These are phyloP conservation scores for Tuber magnatum DNA, from an alignment of 495 filamentous ascomycete genomes.

Conservation along the genomic window DNA sequence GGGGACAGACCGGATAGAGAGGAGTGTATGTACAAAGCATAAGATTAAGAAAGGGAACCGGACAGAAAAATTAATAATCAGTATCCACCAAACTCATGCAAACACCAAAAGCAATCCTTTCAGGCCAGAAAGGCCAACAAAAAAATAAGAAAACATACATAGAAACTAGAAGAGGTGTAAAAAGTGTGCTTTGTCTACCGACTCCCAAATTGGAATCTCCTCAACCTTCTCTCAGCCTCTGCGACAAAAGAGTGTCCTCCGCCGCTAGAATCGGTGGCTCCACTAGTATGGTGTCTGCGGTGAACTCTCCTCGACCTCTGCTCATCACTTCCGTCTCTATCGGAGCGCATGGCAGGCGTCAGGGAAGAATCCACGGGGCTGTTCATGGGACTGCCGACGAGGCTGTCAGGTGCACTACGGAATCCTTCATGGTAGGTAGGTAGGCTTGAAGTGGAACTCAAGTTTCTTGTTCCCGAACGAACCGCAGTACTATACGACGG, in stretches of 20 bases:
- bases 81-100: neutral
- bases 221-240: slow-evolving; percentile 23
- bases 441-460: slow-evolving; percentile 45
- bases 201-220: slow-evolving; percentile 14
- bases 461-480: slow-evolving; percentile 50
- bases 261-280: slow-evolving; percentile 8
- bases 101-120: neutral
- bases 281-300: slow-evolving; percentile 3
- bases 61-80: neutral
- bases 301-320: slow-evolving; percentile 19
- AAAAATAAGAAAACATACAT: neutral
- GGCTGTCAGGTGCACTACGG: slow-evolving; percentile 42
- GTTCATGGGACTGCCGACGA: slow-evolving; percentile 35
- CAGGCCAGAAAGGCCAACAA: neutral
- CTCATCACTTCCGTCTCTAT: slow-evolving; percentile 33
- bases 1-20: neutral
- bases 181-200: slow-evolving; percentile 5
- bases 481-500: slow-evolving; percentile 76
- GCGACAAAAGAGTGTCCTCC: slow-evolving; percentile 5
- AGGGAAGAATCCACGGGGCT: slow-evolving; percentile 30
- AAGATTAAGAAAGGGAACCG: neutral
- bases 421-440: slow-evolving; percentile 52
- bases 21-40: neutral
- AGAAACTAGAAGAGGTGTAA: neutral
- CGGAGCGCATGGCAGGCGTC: slow-evolving; percentile 40